Evolutionary conservation across 306 rosid species (phyloP), one percentile per base, ranked within the genome.

Genomic region (Trifolium repens): DNA sequence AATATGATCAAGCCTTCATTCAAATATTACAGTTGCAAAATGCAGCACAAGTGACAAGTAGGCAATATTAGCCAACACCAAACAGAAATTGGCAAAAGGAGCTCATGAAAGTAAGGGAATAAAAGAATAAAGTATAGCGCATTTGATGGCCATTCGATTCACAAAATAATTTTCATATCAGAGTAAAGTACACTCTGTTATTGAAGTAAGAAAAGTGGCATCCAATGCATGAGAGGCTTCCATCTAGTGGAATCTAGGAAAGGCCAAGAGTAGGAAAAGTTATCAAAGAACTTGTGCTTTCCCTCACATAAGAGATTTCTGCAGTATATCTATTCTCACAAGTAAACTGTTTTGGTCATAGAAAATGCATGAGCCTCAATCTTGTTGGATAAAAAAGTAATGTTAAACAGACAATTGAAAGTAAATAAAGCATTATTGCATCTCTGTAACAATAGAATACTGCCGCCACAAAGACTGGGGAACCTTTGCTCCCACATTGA

Each of bases 191-290:
- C 58, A 69, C 24, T 22, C 55, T 34, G 14, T 27, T 55, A 76
- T 49, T 76, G n/a, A 69, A 78, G 71, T 61, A 47, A 70, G 44
- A 58, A 44, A 46, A 59, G 50, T 55, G 53, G 55, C 11, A 32
- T 7, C 27, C 2, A 9, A 9, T 52, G 67, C 52, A 44, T 35
- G 49, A 35, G 49, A 35, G 35, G 15, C 40, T 22, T 1, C 24
- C 24, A 22, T 22, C 24, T 22, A 22, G 24, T 22, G 24, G 24
- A 22, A 22, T 22, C 24, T 22, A 22, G 24, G 24, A 22, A 22
- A 22, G 24, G 24, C 1, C 55, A 55, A 71, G 10, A 55, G 67
- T 10, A 13, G 49, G 62, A 32, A 24, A 24, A 46, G 46, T 69
- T 34, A 34, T 46, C 32, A 70, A 8, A 64, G 67, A 79, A 46